phyloP scores from a whole-genome alignment of 805 yeast genomes.

The Wickerhamiella galacta region DNA sequence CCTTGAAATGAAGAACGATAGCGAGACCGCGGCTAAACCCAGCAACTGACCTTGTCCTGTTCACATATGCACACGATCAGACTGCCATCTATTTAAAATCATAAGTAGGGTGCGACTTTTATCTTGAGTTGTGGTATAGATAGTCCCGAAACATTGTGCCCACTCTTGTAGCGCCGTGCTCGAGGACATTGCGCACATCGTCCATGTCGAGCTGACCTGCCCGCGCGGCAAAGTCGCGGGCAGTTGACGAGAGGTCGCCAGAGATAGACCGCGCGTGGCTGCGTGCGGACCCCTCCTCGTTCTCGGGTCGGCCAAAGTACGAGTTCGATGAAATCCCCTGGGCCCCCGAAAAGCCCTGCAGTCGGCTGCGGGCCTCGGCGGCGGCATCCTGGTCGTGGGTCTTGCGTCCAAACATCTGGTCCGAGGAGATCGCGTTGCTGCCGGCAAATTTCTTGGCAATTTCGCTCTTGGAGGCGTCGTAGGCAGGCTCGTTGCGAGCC shows the following conservation, averaged over 20 bases:
- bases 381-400: constrained; percentile 61
- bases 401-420: constrained; percentile 83
- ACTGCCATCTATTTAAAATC: too few relatives aligned
- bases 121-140: constrained; percentile 25
- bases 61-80: too few relatives aligned
- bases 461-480: constrained; percentile 17
- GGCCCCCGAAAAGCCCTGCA: constrained; percentile 71
- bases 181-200: constrained; percentile 77
- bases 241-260: constrained; percentile 18
- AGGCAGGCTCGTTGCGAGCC: constrained; percentile 32
- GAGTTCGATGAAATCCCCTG: constrained; percentile 81
- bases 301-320: constrained; percentile 77
- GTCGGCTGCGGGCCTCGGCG: constrained; percentile 64
- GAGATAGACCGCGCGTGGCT: constrained; percentile 7
- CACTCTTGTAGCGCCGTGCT: constrained; percentile 81
- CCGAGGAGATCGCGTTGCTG: constrained; percentile 92
- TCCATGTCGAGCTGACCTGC: constrained; percentile 53
- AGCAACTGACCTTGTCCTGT: too few relatives aligned
- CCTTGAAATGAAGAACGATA: constrained; percentile 11
- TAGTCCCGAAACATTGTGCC: constrained; percentile 79
- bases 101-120: too few relatives aligned
- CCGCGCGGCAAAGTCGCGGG: constrained; percentile 15
- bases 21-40: too few relatives aligned
- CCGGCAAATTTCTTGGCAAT: constrained; percentile 48
- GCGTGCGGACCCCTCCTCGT: constrained; percentile 19